Evolutionary conservation across 2,329 filamentous ascomycete species (phyloP).

Genomic region (Fusarium nematophilum): DNA sequence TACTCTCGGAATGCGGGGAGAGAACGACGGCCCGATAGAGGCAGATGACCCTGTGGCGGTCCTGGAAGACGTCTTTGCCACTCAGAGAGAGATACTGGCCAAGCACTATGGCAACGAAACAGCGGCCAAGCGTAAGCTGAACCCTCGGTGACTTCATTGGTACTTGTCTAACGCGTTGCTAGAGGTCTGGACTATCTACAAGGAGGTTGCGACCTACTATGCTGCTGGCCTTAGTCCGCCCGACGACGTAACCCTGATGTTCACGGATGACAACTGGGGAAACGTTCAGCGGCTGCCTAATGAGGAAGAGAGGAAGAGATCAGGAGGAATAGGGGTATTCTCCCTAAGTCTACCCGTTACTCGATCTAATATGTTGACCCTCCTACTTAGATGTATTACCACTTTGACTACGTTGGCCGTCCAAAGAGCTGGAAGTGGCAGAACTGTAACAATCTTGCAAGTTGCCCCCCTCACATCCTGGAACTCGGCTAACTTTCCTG

Average conservation of each 20-base stretch:
- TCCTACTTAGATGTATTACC: constrained; percentile 60
- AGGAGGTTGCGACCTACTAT: constrained; percentile 70
- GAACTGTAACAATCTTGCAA: constrained; percentile 65
- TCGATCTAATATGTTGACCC: neutral
- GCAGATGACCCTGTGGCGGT: constrained; percentile 62
- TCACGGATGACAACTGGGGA: constrained; percentile 71
- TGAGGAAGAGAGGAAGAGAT: constrained; percentile 62
- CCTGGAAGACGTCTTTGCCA: constrained; percentile 64
- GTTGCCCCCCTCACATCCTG: too few relatives aligned
- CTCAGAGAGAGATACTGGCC: constrained; percentile 65
- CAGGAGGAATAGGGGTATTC: constrained; percentile 66
- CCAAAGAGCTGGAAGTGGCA: constrained; percentile 58
- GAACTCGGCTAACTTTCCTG: constrained; percentile 53
- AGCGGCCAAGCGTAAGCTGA: constrained; percentile 53
- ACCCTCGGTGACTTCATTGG: too few relatives aligned
- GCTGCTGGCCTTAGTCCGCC: constrained; percentile 64
- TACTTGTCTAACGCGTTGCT: constrained; percentile 27
- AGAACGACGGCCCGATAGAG: constrained; percentile 65
- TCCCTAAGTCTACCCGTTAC: neutral
- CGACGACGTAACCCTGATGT: constrained; percentile 69
- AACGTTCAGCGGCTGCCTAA: constrained; percentile 67
- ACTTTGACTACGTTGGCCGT: constrained; percentile 53
- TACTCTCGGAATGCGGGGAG: constrained; percentile 70
- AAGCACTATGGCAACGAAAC: constrained; percentile 61
- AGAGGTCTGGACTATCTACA: constrained; percentile 73